Conservation (phyloP, 805 yeast genomes). For the Candida parachauliodes region DNA sequence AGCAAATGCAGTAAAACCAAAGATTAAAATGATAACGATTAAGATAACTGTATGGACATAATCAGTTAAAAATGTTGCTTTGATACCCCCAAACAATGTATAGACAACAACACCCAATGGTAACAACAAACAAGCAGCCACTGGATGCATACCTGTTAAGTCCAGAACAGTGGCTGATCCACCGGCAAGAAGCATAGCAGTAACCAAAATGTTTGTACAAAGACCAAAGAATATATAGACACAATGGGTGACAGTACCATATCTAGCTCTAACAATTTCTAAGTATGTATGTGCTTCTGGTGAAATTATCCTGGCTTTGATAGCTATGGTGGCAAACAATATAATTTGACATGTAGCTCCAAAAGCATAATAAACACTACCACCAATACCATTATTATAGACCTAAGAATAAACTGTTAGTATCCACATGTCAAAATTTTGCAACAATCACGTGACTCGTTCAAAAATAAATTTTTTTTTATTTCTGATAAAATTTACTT, state of each 20-base stretch:
- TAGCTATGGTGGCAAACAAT: slow-evolving; percentile 80
- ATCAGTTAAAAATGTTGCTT: slow-evolving; percentile 45
- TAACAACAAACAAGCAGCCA: slow-evolving; percentile 77
- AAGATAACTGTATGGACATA: slow-evolving; percentile 52
- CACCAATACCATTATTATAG: slow-evolving; percentile 70
- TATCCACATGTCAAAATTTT: background rate
- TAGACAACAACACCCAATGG: slow-evolving; percentile 69
- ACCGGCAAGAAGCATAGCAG: slow-evolving; percentile 89
- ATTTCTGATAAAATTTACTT: too few species aligned
- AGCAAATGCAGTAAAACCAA: slow-evolving; percentile 77
- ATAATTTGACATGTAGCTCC: slow-evolving; percentile 91
- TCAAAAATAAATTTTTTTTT: too few species aligned
- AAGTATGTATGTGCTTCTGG: slow-evolving; percentile 90
- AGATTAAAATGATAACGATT: slow-evolving; percentile 71
- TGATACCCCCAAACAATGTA: slow-evolving; percentile 43
- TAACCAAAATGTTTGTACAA: slow-evolving; percentile 84
- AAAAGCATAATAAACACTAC: slow-evolving; percentile 80
- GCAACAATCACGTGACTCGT: too few species aligned
- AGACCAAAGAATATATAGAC: slow-evolving; percentile 75
- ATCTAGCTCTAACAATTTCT: slow-evolving; percentile 78
- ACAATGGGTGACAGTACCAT: slow-evolving; percentile 71
- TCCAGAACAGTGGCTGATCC: slow-evolving; percentile 81
- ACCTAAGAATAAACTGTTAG: slow-evolving; percentile 29
- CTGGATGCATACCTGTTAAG: slow-evolving; percentile 74
- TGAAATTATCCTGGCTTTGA: slow-evolving; percentile 83